A percentile compares a stretch with the other conserved stretches of the same genome.
Evolutionary conservation across 139 green algal genomes (phyloP).

Genomic region (Desmodesmus armatus): DNA sequence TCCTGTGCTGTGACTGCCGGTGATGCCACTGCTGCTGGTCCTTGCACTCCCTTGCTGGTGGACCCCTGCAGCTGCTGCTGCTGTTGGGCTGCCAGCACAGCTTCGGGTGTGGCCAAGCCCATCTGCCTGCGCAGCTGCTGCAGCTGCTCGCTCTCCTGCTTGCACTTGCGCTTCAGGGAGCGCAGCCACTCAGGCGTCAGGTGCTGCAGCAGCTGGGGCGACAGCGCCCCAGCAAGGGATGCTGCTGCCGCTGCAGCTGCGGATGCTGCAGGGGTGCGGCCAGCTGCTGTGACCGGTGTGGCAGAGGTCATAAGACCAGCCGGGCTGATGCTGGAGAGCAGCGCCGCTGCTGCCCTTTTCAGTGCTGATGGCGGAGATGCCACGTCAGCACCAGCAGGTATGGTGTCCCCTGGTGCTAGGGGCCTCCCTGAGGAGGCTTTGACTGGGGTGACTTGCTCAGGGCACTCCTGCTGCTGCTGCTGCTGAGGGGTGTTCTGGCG

Average conservation of each 20-base stretch:
- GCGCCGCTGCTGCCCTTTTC: not conserved
- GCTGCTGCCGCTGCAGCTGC: not conserved
- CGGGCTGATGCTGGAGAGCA: not conserved
- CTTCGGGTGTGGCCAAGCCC: conserved; percentile 19
- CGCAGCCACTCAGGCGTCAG: conserved; percentile 38
- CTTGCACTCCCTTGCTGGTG: not conserved
- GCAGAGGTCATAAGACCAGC: not conserved
- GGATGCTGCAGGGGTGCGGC: not conserved
- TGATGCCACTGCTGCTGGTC: no score
- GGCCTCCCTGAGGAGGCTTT: not conserved
- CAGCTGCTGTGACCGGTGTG: not conserved
- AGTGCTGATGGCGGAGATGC: not conserved
- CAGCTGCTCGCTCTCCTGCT: not conserved
- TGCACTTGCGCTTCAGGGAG: not conserved
- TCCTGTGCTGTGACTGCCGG: not conserved
- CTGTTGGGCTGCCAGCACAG: not conserved
- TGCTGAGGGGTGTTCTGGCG: not conserved
- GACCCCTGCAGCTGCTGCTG: not conserved
- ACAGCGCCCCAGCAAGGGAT: not conserved
- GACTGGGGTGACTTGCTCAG: not conserved
- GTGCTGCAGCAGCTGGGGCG: not conserved
- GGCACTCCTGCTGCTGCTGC: not conserved
- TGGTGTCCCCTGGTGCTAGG: not conserved
- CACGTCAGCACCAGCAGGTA: not conserved
- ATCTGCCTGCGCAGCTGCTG: conserved; percentile 14